Evolutionary conservation across 1,139 yeast species (phyloP), one percentile per base, ranked within the genome.

Genomic region (Candida albicans): DNA sequence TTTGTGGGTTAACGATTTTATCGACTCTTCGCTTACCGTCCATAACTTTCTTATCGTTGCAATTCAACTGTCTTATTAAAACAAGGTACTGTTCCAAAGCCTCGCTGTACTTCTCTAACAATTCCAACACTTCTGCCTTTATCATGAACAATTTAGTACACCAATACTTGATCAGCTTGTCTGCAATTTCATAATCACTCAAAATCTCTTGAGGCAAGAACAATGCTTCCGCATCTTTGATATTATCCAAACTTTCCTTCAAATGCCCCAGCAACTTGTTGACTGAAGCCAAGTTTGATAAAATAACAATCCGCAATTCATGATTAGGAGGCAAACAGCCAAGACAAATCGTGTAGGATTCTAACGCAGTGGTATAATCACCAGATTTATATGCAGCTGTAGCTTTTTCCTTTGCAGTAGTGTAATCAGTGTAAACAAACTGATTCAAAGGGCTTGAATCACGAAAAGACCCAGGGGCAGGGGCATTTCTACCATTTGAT

Each of bases 11-110:
- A 22, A 89, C 65, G 1, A 83, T 79, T 27, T 77, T 77, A 48
- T 77, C 79, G 46, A 96, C 87, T 47, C 99, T 75, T 56, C 95
- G 75, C 58, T 82, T 88, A 4, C 95, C 96, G 45, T 88, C 96
- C 75, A 91, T 69, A 0, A 82, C 71, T 38, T 77, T 71, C 49
- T 82, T 81, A 33, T 82, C 80, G 2, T 82, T 77, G 26, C 77
- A 78, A 0, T 96, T 96, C 37, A 62, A 55, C 44, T 80, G 78
- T 46, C 79, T 76, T 30, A 93, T 75, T 43, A 91, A 69, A 36
- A 68, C 62, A 49, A 74, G 76, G 71, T 90, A 91, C 8, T 77
- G 63, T 0, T 65, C 70, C 33, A 87, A 70, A 0, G 98, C 84
- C 6, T 77, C 82, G 41, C 70, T 62, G 61, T 76, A 87, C 50